A percentile compares a stretch with the other conserved stretches of the same genome.
Evolutionary conservation across 2,329 filamentous ascomycete genomes (phyloP).

Genomic region (Trichocomaceae sp.): DNA sequence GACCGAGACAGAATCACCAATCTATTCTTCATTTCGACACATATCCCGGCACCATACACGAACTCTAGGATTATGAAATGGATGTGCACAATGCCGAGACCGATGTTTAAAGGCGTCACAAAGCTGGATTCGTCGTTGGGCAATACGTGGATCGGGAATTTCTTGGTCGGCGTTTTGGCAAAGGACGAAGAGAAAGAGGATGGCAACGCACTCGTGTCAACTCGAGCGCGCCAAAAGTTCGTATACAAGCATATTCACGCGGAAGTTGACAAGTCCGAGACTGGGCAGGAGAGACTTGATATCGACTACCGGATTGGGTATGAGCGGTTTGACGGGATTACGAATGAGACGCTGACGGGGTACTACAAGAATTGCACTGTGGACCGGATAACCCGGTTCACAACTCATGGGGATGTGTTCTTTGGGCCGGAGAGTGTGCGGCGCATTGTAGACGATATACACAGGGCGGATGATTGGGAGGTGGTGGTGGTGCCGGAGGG

Average conservation of each 20-base stretch:
- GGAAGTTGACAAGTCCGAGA: not conserved
- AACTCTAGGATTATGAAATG: not conserved
- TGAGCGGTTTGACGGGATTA: not conserved
- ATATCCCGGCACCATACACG: not conserved
- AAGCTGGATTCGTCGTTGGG: not conserved
- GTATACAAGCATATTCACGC: not conserved
- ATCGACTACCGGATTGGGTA: not conserved
- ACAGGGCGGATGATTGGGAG: not conserved
- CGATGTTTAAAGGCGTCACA: not conserved
- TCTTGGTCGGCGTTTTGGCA: not conserved
- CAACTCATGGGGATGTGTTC: not conserved
- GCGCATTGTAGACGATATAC: not conserved
- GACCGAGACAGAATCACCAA: not conserved
- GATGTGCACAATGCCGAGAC: not conserved
- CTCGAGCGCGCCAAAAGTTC: not conserved
- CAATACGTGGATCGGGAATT: not conserved
- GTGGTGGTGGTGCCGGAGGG: not conserved
- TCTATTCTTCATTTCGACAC: not conserved
- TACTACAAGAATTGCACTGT: not conserved
- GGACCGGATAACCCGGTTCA: not conserved
- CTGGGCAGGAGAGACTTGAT: not conserved
- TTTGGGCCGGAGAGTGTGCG: not conserved
- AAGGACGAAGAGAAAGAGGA: not conserved
- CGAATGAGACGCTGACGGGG: not conserved
- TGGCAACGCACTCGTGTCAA: not conserved